A percentile compares a stretch with the other conserved stretches of the same genome.
Evolutionary conservation across 2,329 filamentous ascomycete genomes (phyloP).

Genomic region (Scopulariopsis brevicaulis): DNA sequence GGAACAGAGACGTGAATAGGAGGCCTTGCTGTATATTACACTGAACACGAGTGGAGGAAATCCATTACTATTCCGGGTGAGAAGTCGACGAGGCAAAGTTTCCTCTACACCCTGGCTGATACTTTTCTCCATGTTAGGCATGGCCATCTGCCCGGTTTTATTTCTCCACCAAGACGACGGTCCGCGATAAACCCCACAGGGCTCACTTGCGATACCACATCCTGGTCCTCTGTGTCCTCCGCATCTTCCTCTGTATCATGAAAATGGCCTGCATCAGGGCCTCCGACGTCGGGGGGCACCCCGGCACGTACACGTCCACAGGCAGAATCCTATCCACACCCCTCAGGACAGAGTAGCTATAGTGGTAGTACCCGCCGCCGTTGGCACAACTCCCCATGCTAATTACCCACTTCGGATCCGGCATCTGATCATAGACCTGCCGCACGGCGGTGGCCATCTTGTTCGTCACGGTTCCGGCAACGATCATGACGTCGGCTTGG

Average conservation of each 20-base stretch:
- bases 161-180: neutral
- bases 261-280: conserved; percentile 62
- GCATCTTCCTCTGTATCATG: conserved; percentile 67
- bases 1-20: too few relatives aligned
- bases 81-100: too few relatives aligned
- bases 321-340: conserved; percentile 69
- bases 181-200: neutral
- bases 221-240: conserved; percentile 41
- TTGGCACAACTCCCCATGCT: conserved; percentile 81
- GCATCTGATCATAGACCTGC: conserved; percentile 94
- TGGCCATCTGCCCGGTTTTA: too few relatives aligned
- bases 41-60: too few relatives aligned
- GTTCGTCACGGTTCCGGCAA: conserved; percentile 85
- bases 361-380: conserved; percentile 79
- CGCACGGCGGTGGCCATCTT: conserved; percentile 90
- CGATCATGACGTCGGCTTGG: conserved; percentile 88
- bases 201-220: conserved; percentile 48
- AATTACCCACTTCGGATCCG: conserved; percentile 75
- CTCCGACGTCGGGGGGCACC: conserved; percentile 53
- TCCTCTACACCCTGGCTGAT: too few relatives aligned
- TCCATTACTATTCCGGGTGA: too few relatives aligned
- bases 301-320: conserved; percentile 71
- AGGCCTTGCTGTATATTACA: too few relatives aligned
- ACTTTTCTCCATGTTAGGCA: too few relatives aligned
- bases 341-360: conserved; percentile 67